Percentiles rank a stretch among this genome's conserved stretches.
phyloP scores from a whole-genome alignment of 2,329 filamentous ascomycete species.

The Arachnomyces sp. region DNA sequence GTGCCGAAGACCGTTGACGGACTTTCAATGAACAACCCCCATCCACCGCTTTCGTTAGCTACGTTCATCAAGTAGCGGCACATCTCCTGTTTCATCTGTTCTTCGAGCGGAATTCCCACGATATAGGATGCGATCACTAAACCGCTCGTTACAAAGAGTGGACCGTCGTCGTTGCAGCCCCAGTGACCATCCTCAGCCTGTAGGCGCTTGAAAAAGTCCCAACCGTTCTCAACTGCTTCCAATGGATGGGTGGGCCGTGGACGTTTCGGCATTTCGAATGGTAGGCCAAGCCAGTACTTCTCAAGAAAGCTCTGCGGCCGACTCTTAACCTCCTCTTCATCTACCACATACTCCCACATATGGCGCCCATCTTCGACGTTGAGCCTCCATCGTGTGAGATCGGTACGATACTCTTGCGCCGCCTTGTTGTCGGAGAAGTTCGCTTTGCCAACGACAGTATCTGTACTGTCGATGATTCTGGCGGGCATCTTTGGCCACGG shows the following conservation, averaged over 20 bases:
- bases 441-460: too few species aligned
- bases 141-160: constrained; percentile 3
- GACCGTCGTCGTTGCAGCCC: constrained; percentile 5
- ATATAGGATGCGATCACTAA: constrained; percentile 3
- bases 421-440: too few species aligned
- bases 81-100: background rate
- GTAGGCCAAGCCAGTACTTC: constrained; percentile 3
- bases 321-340: constrained; percentile 3
- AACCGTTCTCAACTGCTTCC: constrained; percentile 4
- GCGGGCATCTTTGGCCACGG: too few species aligned
- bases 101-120: background rate
- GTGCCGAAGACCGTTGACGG: constrained; percentile 1
- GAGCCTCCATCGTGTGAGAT: constrained; percentile 13
- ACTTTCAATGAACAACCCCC: constrained; percentile 2
- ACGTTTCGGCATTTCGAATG: background rate
- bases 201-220: constrained; percentile 2
- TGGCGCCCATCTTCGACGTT: constrained; percentile 3
- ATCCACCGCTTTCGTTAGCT: constrained; percentile 3
- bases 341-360: constrained; percentile 5
- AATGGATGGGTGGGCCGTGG: constrained; percentile 1
- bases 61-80: background rate
- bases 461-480: too few species aligned
- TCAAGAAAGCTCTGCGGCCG: constrained; percentile 3
- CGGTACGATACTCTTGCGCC: too few species aligned
- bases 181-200: constrained; percentile 3